These are phyloP conservation scores for Vanderwaltozyma tropicalis DNA, from an alignment of 805 yeast species.

Conservation along the genomic window DNA sequence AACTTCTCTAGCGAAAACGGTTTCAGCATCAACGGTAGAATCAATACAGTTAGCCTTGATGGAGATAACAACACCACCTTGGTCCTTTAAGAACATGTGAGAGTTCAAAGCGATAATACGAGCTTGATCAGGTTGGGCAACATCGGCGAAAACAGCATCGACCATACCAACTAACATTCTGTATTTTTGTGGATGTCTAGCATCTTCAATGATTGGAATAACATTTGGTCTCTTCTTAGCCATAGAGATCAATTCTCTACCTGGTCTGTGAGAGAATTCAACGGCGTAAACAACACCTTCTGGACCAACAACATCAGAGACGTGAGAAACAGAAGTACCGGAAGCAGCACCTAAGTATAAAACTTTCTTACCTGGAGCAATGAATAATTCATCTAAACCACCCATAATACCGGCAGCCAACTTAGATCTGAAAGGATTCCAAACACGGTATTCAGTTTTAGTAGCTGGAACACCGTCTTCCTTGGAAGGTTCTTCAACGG, in stretches of 20 bases:
- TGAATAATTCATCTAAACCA: constrained; percentile 95
- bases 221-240: constrained; percentile 99
- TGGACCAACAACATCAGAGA: constrained; percentile 97
- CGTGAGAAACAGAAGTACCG: constrained; percentile 98
- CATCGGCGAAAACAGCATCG: constrained; percentile 97
- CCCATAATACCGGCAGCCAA: constrained; percentile 99
- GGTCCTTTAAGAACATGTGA: constrained; percentile 94
- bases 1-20: constrained; percentile 98
- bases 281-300: constrained; percentile 98
- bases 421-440: constrained; percentile 99
- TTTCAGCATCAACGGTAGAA: constrained; percentile 98
- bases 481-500: constrained; percentile 84
- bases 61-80: constrained; percentile 96
- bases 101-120: constrained; percentile 98
- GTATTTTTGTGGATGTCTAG: constrained; percentile 99
- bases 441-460: constrained; percentile 96
- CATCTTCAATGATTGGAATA: constrained; percentile 97
- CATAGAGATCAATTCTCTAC: constrained; percentile 98
- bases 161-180: constrained; percentile 99
- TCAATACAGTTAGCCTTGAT: constrained; percentile 99
- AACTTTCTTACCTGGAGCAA: constrained; percentile 97
- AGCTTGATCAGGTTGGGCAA: constrained; percentile 99
- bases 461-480: constrained; percentile 85
- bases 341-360: constrained; percentile 98
- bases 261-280: constrained; percentile 99